Base-by-base conservation (phyloP, 2,329 filamentous ascomycete species). In the Fusarium hainanense region DNA sequence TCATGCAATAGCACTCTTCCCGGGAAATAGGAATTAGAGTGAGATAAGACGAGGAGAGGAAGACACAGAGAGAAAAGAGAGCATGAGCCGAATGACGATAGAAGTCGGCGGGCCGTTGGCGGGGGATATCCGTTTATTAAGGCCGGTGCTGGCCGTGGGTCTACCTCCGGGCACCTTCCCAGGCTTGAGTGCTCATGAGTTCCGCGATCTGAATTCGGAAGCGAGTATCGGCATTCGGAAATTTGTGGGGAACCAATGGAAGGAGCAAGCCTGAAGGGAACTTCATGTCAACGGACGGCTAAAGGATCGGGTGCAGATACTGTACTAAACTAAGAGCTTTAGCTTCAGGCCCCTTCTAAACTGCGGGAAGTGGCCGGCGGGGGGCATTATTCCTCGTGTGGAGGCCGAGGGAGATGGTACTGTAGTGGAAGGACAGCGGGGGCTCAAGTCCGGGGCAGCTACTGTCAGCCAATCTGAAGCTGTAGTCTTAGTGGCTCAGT, bases 201-300 rank as follows among this genome's bases (percentile, higher is more conserved):
- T 61, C 58, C 58, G 58, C 55, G 37, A 50, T 23, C 44, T 64
- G 37, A 47, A 46, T 42, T 69, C 73, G 73, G 73, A 71, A 75
- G 69, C 69, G 65, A 71, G 54, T 61, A 54, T 75, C 73, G 73
- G 73, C 73, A 75, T 71, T 69, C 64, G 56, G 64, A n/a, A 52
- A 42, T 27, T 16, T 23, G 9, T 52, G 49, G 49, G 49, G 25
- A 52, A 23, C 49, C 34, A 34, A 52, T 41, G 30, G 27, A n/a
- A 42, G 49, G 32, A 52, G 21, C 21, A 50, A 34, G 21, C 21
- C 21, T 23, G 21, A 50, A 25, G 18, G 21, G 48, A 28, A 23
- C 37, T 41, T 32, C 34, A 61, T 50, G 18, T 44, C 42, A 27
- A 47, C 6, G 25, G 44, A 25, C 44, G 44, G 25, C 18, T 47